phyloP scores from a whole-genome alignment of 2,329 filamentous ascomycete genomes.

The Xylariaceae sp. region DNA sequence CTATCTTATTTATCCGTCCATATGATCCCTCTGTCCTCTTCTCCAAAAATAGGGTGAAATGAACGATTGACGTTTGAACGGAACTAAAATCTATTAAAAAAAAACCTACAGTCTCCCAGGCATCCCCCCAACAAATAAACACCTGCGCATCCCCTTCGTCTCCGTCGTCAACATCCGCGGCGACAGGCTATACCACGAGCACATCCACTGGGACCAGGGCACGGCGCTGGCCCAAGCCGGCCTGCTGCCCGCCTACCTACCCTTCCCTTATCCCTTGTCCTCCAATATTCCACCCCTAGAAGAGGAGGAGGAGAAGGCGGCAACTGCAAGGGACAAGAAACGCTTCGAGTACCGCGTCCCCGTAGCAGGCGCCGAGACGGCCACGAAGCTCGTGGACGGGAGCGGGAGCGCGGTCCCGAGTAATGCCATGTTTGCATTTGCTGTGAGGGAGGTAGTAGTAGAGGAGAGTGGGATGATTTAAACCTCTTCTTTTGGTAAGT shows the following conservation, averaged over 20 bases:
- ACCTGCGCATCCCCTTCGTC: slow-evolving; percentile 57
- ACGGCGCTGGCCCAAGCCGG: slow-evolving; percentile 57
- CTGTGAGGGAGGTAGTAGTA: slow-evolving; percentile 14
- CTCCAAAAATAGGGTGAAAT: too few species aligned
- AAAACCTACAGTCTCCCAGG: slow-evolving; percentile 44
- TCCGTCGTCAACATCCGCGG: slow-evolving; percentile 63
- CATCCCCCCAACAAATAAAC: slow-evolving; percentile 49
- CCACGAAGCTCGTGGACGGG: slow-evolving; percentile 41
- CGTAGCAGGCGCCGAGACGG: slow-evolving; percentile 51
- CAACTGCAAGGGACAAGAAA: too few species aligned
- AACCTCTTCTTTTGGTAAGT: too few species aligned
- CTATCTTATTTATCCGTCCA: not conserved
- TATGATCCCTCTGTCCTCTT: too few species aligned
- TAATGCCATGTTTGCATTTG: slow-evolving; percentile 49
- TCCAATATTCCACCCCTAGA: slow-evolving; percentile 31
- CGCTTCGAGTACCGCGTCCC: slow-evolving; percentile 55
- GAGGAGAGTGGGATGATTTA: not conserved
- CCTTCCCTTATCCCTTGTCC: slow-evolving; percentile 51
- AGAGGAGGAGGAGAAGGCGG: too few species aligned
- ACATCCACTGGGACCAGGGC: slow-evolving; percentile 66
- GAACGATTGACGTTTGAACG: not conserved
- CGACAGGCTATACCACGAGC: slow-evolving; percentile 63
- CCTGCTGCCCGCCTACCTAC: slow-evolving; percentile 58
- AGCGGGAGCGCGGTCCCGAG: slow-evolving; percentile 46
- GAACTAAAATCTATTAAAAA: not conserved